phyloP scores from a whole-genome alignment of 768 basidiomycete genomes.

The Boletus sp. region DNA sequence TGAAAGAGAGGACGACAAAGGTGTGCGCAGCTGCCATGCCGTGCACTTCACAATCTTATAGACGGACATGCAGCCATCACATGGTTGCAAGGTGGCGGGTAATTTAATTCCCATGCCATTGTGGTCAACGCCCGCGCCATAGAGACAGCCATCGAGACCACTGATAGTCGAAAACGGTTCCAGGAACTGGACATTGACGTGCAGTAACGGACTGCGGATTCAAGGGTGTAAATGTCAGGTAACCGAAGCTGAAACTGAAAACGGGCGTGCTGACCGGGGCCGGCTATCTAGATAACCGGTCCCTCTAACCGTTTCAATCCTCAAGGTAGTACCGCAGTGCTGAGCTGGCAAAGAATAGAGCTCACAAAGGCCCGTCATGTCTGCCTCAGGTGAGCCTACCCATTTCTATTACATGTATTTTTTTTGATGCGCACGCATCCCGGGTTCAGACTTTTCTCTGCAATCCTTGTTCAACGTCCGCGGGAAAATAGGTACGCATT shows the following conservation, averaged over 20 bases:
- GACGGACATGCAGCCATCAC: not conserved
- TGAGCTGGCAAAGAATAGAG: not conserved
- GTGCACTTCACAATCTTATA: constrained; percentile 6
- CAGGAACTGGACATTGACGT: not conserved
- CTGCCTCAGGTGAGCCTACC: constrained; percentile 5
- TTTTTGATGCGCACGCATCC: not conserved
- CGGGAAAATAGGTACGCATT: constrained; percentile 60
- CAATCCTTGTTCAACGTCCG: constrained; percentile 60
- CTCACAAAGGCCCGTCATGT: constrained; percentile 11
- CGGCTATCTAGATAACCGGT: not conserved
- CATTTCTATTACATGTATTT: not conserved
- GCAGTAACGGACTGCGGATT: too few relatives aligned
- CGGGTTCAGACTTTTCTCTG: constrained; percentile 45
- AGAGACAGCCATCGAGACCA: not conserved
- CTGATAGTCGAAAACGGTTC: not conserved
- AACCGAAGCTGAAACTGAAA: too few relatives aligned
- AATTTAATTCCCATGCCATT: not conserved
- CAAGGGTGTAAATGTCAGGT: too few relatives aligned
- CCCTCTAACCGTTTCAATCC: not conserved
- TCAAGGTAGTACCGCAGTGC: not conserved
- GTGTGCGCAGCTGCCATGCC: not conserved
- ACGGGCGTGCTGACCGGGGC: too few relatives aligned
- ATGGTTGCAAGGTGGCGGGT: not conserved
- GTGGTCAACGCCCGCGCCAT: not conserved
- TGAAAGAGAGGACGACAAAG: not conserved